These are phyloP conservation scores for Xylaria polymorpha DNA, from an alignment of 2,329 filamentous ascomycete species.

Conservation along the genomic window DNA sequence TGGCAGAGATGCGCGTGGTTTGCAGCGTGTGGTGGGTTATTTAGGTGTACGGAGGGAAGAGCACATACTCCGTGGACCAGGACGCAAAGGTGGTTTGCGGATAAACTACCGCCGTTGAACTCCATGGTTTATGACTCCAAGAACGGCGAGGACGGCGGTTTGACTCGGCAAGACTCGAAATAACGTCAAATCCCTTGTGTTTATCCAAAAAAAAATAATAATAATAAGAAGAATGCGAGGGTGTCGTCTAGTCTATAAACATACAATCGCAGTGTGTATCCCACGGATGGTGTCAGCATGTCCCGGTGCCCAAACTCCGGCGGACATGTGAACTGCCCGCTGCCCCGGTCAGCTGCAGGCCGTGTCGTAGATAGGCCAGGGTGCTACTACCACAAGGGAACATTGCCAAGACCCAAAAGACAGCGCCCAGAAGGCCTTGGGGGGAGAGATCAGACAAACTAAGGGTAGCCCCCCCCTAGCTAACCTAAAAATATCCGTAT, in stretches of 20 bases:
- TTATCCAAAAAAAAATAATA: not conserved
- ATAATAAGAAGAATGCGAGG: not conserved
- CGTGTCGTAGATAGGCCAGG: not conserved
- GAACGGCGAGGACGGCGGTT: not conserved
- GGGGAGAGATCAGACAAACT: too few relatives aligned
- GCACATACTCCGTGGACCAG: conserved; percentile 77
- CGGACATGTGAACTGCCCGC: conserved; percentile 35
- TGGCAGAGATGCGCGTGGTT: not conserved
- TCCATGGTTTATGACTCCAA: conserved; percentile 52
- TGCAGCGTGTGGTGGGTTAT: not conserved
- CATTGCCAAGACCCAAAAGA: not conserved
- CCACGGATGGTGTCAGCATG: conserved; percentile 21
- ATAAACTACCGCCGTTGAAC: conserved; percentile 62
- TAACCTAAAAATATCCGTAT: too few relatives aligned
- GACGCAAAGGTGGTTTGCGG: conserved; percentile 79
- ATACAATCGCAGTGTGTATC: not conserved
- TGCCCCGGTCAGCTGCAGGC: conserved; percentile 29
- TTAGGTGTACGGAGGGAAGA: conserved; percentile 25
- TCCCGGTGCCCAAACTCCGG: conserved; percentile 23
- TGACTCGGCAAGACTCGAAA: not conserved
- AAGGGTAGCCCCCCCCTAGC: too few relatives aligned
- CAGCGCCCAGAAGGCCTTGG: not conserved
- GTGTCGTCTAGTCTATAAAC: not conserved
- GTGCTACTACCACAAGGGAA: not conserved
- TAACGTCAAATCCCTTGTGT: not conserved